Conservation (phyloP, 805 yeast species). For the Nakazawaea holstii region DNA sequence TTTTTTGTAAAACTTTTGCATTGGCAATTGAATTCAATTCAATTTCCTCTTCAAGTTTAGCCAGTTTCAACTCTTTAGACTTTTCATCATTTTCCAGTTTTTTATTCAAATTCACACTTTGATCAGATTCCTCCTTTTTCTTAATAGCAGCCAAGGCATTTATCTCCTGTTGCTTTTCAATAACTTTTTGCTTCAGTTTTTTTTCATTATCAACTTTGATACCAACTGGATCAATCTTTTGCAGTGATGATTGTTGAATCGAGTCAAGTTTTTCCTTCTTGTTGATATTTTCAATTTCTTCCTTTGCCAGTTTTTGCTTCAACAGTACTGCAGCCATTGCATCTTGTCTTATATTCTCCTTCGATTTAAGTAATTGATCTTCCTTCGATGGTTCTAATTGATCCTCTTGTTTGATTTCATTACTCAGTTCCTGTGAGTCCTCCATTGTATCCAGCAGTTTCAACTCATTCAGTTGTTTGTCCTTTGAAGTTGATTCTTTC, state of each 20-base stretch:
- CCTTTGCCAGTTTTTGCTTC: constrained; percentile 10
- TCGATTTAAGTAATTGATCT: constrained; percentile 10
- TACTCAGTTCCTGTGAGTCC: background rate
- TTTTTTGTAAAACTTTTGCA: background rate
- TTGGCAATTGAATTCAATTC: constrained; percentile 4
- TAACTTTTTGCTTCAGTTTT: constrained; percentile 12
- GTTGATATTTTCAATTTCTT: constrained; percentile 13
- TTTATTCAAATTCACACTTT: constrained; percentile 4
- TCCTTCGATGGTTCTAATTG: constrained; percentile 14
- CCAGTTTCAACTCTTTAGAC: background rate
- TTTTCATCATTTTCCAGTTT: background rate
- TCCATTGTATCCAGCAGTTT: background rate
- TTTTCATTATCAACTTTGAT: constrained; percentile 8
- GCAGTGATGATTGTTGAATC: constrained; percentile 10
- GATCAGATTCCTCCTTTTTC: constrained; percentile 12
- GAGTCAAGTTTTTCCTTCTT: constrained; percentile 14
- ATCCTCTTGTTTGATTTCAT: constrained; percentile 11
- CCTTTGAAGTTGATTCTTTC: constrained; percentile 9
- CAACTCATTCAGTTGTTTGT: background rate
- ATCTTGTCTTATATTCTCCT: constrained; percentile 8
- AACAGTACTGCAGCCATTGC: constrained; percentile 10
- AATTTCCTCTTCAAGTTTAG: constrained; percentile 1
- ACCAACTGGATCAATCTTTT: constrained; percentile 9
- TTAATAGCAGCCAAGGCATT: constrained; percentile 1
- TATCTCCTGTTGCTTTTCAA: constrained; percentile 13